Base-by-base conservation (phyloP, 2,329 filamentous ascomycete genomes). In the Thielaviopsis populi region DNA sequence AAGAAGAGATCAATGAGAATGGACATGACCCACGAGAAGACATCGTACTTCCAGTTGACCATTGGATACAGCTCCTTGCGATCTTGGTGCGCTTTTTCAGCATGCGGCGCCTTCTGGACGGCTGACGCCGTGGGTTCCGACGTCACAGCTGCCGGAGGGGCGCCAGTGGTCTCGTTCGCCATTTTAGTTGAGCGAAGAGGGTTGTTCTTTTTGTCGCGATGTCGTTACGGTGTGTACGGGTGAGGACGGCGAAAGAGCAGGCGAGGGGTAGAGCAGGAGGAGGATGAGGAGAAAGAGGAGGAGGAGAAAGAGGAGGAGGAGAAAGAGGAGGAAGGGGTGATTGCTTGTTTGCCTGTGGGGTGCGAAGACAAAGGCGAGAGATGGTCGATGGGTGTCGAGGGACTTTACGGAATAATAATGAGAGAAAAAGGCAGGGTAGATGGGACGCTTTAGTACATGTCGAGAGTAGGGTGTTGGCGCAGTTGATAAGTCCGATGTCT, bases 1-100 rank as follows among this genome's bases (percentile, higher is more conserved):
- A 99, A 99, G 83, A 99, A 99, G 69, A 96, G 84, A 75, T 99
- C 94, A 68, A 95, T 85, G 62, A 97, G 80, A 68, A 97, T 83
- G 50, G 86, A 88, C 72, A 91, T 87, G 59, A 80, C 80, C 80
- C 88, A 90, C 40, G 91, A 79, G 71, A 91, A 87, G 66, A 85
- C 79, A 75, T 91, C 88, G 73, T 91, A 91, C 68, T 86, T 85
- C 79, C 82, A 87, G 69, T 83, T 80, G 70, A 83, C 84, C 84
- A 88, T 87, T 62, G 83, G 83, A 69, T 84, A 83, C 54, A 83
- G 76, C 72, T 86, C 82, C 72, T 82, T 83, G 53, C 67, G 64
- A 50, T 27, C 40, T 8, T 43, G 50, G 6, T 48, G 41, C 40
- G 17, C 41, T 33, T 24, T 48, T 17, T 58, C 33, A 10, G 61